Percentiles rank a stretch among this genome's conserved stretches.
phyloP scores from a whole-genome alignment of 805 yeast species.

The Komagataella pastoris region DNA sequence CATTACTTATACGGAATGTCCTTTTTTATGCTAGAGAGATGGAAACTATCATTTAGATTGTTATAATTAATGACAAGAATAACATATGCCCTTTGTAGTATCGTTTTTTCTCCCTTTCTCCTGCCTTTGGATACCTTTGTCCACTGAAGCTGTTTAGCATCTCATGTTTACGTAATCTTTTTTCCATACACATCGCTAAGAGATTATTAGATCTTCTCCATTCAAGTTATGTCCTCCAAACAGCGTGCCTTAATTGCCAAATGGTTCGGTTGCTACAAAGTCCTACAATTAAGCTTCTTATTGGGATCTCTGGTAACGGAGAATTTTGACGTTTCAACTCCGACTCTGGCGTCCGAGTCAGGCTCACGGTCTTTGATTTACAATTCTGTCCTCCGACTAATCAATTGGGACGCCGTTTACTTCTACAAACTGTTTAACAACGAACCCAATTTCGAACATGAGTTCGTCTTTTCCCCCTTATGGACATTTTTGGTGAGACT shows the following conservation, averaged over 20 bases:
- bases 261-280: neutral
- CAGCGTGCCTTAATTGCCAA: neutral
- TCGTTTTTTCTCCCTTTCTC: neutral
- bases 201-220: neutral
- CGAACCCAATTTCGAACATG: conserved; percentile 64
- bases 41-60: conserved; percentile 70
- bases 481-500: conserved; percentile 44
- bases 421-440: conserved; percentile 43
- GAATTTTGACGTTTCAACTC: neutral
- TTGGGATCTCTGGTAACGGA: neutral
- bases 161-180: neutral
- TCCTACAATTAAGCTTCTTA: neutral
- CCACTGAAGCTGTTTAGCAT: neutral
- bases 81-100: neutral
- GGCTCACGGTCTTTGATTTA: conserved; percentile 1
- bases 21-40: conserved; percentile 80
- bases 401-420: conserved; percentile 82
- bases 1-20: conserved; percentile 51
- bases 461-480: conserved; percentile 72
- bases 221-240: neutral
- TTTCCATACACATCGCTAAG: neutral
- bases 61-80: neutral
- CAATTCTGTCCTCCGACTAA: conserved; percentile 32
- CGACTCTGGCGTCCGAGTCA: neutral
- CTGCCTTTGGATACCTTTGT: neutral